These are phyloP conservation scores for Huntiella bhutanensis DNA, from an alignment of 2,329 filamentous ascomycete genomes.

Conservation along the genomic window DNA sequence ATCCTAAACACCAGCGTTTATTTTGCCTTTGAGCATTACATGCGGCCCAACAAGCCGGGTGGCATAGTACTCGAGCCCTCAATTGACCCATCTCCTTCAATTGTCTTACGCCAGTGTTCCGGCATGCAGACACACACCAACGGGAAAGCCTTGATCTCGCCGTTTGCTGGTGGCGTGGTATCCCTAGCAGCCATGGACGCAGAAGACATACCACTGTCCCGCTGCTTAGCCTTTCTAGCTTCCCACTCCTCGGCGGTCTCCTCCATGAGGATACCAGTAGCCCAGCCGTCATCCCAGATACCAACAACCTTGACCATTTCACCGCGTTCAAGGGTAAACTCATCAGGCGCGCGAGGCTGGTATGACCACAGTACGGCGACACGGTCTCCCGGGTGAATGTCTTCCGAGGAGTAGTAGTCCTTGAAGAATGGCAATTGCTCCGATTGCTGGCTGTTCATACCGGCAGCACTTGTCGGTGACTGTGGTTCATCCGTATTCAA, in stretches of 20 bases:
- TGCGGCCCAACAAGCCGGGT: not conserved
- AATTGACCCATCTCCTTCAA: conserved; percentile 67
- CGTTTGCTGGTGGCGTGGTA: conserved; percentile 43
- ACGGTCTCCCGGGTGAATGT: conserved; percentile 78
- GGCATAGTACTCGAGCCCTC: conserved; percentile 30
- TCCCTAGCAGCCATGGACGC: conserved; percentile 41
- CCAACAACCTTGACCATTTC: conserved; percentile 97
- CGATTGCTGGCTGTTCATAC: conserved; percentile 72
- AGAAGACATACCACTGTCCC: conserved; percentile 86
- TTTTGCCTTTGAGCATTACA: conserved; percentile 1
- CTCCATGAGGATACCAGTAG: conserved; percentile 69
- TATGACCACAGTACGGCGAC: conserved; percentile 94
- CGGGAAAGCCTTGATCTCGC: conserved; percentile 94
- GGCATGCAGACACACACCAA: conserved; percentile 90
- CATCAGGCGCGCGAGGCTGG: conserved; percentile 78
- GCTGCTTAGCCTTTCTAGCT: conserved; percentile 51
- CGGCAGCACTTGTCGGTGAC: conserved; percentile 54
- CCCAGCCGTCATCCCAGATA: conserved; percentile 99
- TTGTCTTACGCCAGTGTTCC: conserved; percentile 91
- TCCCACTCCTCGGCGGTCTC: conserved; percentile 85
- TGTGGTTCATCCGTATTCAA: conserved; percentile 51
- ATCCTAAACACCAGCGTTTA: not conserved
- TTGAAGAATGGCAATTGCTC: conserved; percentile 95
- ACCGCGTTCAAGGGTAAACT: conserved; percentile 81
- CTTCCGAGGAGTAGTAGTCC: conserved; percentile 94